Base-by-base conservation (phyloP, 306 rosid genomes). In the Vigna unguiculata region DNA sequence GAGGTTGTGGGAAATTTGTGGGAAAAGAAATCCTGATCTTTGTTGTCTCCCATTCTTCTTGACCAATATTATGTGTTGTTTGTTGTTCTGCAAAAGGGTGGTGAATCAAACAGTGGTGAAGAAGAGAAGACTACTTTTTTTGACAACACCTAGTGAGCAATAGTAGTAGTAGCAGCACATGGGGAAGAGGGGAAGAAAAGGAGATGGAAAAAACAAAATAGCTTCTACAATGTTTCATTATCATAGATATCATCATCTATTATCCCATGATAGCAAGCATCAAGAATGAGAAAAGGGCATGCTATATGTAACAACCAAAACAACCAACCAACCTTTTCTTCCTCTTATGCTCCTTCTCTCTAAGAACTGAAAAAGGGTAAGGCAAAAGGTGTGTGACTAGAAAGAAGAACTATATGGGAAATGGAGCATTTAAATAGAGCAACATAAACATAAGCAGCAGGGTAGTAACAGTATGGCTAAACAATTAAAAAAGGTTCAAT, bases 1-100 rank as follows among this genome's bases (percentile, higher is more conserved):
- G 90, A 85, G 25, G 83, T 64, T 46, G 91, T 78, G 36, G 96
- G 97, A 40, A 61, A 72, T 74, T 84, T 92, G 88, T 85, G 78
- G 22, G 86, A 83, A 59, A 73, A 82, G 41, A 85, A 84, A 76
- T 90, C 91, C 9, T 79, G 83, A 71, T 87, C 84, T 75, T 84
- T 62, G 49, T 41, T 69, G 16, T 84, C 88, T 70, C 38, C 83
- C 94, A 91, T 91, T 30, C 9, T 81, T 58, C 32, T 71, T 19
- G 7, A 1, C 32, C 17, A 25, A 49, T 51, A 30, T 21, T 57
- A 47, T 38, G 1, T 5, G 32, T 30, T 4, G 3, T 40, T 11
- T 59, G 34, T 12, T 70, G 62, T 77, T 67, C 83, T 79, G 75
- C 69, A 74, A 51, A 34, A 77, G 40, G 66, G 76, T 55, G 25